These are phyloP conservation scores for Xerocomus spinulosus DNA, from an alignment of 768 basidiomycete species.

Conservation along the genomic window DNA sequence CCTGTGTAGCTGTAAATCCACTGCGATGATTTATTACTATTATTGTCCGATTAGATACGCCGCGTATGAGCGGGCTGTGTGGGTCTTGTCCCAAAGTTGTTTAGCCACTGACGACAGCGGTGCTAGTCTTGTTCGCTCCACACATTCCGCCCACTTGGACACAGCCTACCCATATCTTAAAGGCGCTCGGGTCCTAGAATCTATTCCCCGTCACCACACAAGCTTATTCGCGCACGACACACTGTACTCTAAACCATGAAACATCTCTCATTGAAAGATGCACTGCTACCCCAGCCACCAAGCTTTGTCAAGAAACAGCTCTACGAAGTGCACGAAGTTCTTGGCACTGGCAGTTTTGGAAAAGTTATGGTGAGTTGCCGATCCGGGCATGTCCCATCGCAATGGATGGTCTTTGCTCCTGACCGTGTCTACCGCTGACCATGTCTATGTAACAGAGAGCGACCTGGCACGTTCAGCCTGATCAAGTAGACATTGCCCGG, in stretches of 20 bases:
- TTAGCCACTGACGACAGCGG: background rate
- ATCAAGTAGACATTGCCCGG: conserved; percentile 51
- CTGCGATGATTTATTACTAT: too few species aligned
- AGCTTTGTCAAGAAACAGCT: conserved; percentile 84
- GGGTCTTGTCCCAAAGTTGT: background rate
- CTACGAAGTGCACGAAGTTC: conserved; percentile 65
- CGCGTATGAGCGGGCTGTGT: too few species aligned
- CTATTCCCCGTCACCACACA: background rate
- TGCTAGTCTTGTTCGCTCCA: background rate
- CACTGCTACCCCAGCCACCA: conserved; percentile 75
- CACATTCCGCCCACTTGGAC: background rate
- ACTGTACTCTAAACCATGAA: conserved; percentile 21
- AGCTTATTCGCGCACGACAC: background rate
- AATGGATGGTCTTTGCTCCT: too few species aligned
- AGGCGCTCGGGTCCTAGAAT: background rate
- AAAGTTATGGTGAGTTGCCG: conserved; percentile 69
- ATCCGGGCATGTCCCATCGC: too few species aligned
- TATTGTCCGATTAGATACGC: conserved; percentile 23
- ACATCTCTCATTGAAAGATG: conserved; percentile 44
- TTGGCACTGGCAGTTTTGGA: conserved; percentile 86
- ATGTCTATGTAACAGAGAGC: conserved; percentile 45
- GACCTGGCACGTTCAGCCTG: conserved; percentile 71
- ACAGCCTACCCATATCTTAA: background rate
- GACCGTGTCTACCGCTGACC: background rate
- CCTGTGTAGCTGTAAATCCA: too few species aligned